Evolutionary conservation across 2,329 filamentous ascomycete species (phyloP), one percentile per base, ranked within the genome.

Genomic region (Alternaria sp.): DNA sequence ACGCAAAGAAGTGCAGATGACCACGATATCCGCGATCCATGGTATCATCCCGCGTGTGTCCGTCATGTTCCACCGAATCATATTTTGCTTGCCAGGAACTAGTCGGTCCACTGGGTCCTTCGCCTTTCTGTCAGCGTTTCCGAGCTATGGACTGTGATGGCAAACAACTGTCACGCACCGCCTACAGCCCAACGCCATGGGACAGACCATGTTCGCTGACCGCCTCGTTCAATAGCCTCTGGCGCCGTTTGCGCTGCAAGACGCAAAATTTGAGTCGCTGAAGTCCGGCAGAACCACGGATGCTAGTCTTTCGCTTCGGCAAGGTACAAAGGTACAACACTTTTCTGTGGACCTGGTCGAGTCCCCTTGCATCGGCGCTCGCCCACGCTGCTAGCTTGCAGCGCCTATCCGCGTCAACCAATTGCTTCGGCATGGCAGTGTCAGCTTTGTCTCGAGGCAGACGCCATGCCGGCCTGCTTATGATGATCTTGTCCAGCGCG

Each of bases 291-390:
- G 54, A 58, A 65, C 32, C 56, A 66, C 66, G 65, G 68, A 65
- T 71, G 68, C 65, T 75, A 72, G 72, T 59, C 64, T 62, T 76
- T 78, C 76, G 76, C 75, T 78, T 77, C 76, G 67, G 76, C 68
- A 78, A 78, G 76, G 76, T 78, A 78, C 76, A 75, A 68, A 76
- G 70, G 68, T 71, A 75, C 70, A 67, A 68, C 58, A 73, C 63
- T 63, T 55, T 60, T 66, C 54, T 67, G 75, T 75, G 74, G 72
- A 76, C 73, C 73, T 57, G 67, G 65, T 75, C 66, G 65, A 72
- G 64, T 67, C 66, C 74, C 75, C 76, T 78, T 78, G 76, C 76
- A 77, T 73, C 70, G 60, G 69, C 72, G 69, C 70, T 71, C 67
- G 65, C 64, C 60, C 58, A 64, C 65, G 64, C 63, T 62, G 57